Evolutionary conservation across 2,329 filamentous ascomycete species (phyloP), one percentile per base, ranked within the genome.

Genomic region (Sarocladiaceae sp.): DNA sequence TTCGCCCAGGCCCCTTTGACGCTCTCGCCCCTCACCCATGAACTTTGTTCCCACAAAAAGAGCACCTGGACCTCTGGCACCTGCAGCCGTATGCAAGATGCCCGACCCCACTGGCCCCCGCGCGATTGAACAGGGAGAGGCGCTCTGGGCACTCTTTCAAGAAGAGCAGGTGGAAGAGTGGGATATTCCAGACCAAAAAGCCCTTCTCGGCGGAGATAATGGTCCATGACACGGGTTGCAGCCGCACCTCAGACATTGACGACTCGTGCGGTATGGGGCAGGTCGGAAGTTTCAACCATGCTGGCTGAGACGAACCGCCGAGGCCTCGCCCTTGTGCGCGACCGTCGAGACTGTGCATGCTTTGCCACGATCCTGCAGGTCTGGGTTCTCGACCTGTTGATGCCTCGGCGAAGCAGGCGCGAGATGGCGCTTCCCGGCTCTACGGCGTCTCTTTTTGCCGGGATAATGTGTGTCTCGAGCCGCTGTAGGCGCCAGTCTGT

Each of bases 51-150:
- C 40, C 40, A 44, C 40, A 44, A 44, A 44, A n/a, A 44, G 40
- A 28, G 22, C 40, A 23, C 40, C 23, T 28, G 20, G 40, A n/a
- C n/a, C n/a, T 23, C 40, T 44, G 40, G 22, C 20, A 26, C 17
- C 40, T 44, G 40, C 40, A 44, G 25, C 13, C n/a, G 23, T 44
- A 44, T 44, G 40, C 40, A 44, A 22, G 40, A 44, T 44, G 40
- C n/a, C n/a, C 40, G 40, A 26, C 40, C 40, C 40, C 20, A 26
- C 40, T 22, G 22, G 22, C 23, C 40, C 40, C 40, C 40, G 40
- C 40, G 40, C 40, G 17, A n/a, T n/a, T n/a, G n/a, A n/a, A n/a
- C n/a, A n/a, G n/a, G n/a, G n/a, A n/a, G 11, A 23, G 10, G 37
- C 20, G 37, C 10, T 11, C 40, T 44, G 12, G 23, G 28, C 40